Evolutionary conservation across 2,329 filamentous ascomycete genomes (phyloP).

Genomic region (Epichloe baconii): DNA sequence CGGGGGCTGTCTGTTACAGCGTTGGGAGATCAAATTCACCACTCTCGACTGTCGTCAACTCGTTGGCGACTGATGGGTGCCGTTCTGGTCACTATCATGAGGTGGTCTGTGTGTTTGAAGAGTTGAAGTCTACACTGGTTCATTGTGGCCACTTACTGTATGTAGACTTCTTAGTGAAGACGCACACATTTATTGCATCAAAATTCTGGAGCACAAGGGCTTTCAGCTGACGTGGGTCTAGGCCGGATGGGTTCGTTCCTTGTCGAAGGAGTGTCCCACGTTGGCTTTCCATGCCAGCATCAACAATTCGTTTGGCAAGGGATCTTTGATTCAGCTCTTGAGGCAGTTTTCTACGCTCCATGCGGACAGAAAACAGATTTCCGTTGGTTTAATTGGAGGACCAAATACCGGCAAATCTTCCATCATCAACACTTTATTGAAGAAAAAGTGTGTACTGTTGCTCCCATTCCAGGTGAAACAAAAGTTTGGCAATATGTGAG

Average conservation of each 20-base stretch:
- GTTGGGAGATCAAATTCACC: conserved; percentile 77
- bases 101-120: conserved; percentile 74
- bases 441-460: conserved; percentile 91
- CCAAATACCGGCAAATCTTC: conserved; percentile 94
- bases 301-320: conserved; percentile 94
- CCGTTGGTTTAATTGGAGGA: conserved; percentile 64
- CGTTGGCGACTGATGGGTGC: conserved; percentile 53
- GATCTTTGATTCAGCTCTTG: conserved; percentile 79
- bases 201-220: neutral
- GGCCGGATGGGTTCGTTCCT: conserved; percentile 82
- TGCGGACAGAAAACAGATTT: conserved; percentile 84
- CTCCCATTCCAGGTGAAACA: conserved; percentile 90
- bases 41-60: conserved; percentile 23
- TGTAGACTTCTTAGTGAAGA: conserved; percentile 97
- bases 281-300: conserved; percentile 90
- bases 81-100: conserved; percentile 82
- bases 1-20: conserved; percentile 97
- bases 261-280: conserved; percentile 87
- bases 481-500: conserved; percentile 98
- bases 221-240: conserved; percentile 24
- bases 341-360: conserved; percentile 88
- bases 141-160: conserved; percentile 46
- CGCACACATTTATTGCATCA: conserved; percentile 49
- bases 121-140: conserved; percentile 84
- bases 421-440: conserved; percentile 90